Base-by-base conservation (phyloP, 441 rosid genomes). In the Eugenia klotzschiana region DNA sequence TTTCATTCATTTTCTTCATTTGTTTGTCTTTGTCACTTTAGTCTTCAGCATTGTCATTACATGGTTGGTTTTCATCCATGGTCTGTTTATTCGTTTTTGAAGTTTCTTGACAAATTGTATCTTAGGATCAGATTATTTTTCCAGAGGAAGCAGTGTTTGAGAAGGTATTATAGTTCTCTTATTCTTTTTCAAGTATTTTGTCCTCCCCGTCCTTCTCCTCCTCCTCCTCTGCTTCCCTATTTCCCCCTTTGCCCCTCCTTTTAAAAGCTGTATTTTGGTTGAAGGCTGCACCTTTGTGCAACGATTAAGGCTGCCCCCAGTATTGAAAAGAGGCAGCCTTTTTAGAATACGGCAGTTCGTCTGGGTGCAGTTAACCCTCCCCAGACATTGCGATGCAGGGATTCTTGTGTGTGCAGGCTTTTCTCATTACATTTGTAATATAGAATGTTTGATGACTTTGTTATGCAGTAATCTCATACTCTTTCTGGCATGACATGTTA, bases 81-180 rank as follows among this genome's bases (percentile, higher is more conserved):
- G 58, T 29, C 54, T 77, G 41, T 41, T 81, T 53, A 80, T 52
- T 50, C 50, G 40, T 53, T 56, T 80, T 64, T 51, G 15, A 8
- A 86, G 88, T 90, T 87, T 91, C 98, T 95, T 96, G 87, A 95
- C 91, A 15, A 55, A 69, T 82, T 72, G 81, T 55, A 82, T 86
- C 50, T 80, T 83, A 96, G 99, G 98, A 96, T 91, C 99, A 95
- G 82, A 95, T 96, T 84, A 89, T 96, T 85, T 95, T 95, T 85
- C 98, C 99, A 8, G 95, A 93, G 80, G 98, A 96, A 89, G 99
- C 98, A 60, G 90, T 90, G 80, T 96, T 96, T 90, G 99, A 96
- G 89, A 96, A 95, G 98, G 98, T 96, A 91, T 51, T 10, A 15
- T 50, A 11, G 52, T 69, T 82, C 11, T 51, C 50, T 55, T 69